phyloP scores from a whole-genome alignment of 1,139 yeast species.

The Yamadazyma membranifaciens region DNA sequence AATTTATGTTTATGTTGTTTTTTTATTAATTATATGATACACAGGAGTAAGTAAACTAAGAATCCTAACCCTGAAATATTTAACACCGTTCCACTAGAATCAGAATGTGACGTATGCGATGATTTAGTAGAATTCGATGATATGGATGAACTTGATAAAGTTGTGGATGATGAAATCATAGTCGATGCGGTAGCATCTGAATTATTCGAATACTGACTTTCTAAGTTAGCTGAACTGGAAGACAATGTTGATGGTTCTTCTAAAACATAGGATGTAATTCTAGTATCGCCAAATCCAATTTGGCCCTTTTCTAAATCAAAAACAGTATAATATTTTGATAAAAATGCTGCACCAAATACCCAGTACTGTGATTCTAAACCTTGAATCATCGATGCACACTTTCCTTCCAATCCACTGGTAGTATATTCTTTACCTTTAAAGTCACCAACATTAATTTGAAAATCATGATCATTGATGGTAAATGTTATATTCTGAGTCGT shows the following conservation, averaged over 20 bases:
- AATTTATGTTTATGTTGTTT: not conserved
- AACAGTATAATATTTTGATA: conserved; percentile 56
- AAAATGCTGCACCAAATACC: conserved; percentile 63
- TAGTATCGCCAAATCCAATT: conserved; percentile 44
- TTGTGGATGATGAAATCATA: conserved; percentile 1
- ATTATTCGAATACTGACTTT: not conserved
- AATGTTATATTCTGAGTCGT: conserved; percentile 32
- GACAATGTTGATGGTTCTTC: conserved; percentile 6
- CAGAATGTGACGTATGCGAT: not conserved
- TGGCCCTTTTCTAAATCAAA: conserved; percentile 51
- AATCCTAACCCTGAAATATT: conserved; percentile 6
- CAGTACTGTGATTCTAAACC: conserved; percentile 43
- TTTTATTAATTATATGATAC: conserved; percentile 8
- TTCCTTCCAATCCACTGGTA: conserved; percentile 36
- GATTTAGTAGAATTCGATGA: not conserved
- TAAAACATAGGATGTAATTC: conserved; percentile 14
- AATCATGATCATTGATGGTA: conserved; percentile 40
- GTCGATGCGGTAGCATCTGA: conserved; percentile 1
- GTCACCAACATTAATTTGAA: conserved; percentile 43
- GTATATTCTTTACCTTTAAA: conserved; percentile 51
- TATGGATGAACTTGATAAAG: conserved; percentile 2
- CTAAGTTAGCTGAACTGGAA: not conserved
- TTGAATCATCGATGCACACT: conserved; percentile 67
- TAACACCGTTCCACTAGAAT: conserved; percentile 12
- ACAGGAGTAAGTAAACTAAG: conserved; percentile 8